Evolutionary conservation across 2,329 filamentous ascomycete genomes (phyloP).

Genomic region (Hypoxylon sp.): DNA sequence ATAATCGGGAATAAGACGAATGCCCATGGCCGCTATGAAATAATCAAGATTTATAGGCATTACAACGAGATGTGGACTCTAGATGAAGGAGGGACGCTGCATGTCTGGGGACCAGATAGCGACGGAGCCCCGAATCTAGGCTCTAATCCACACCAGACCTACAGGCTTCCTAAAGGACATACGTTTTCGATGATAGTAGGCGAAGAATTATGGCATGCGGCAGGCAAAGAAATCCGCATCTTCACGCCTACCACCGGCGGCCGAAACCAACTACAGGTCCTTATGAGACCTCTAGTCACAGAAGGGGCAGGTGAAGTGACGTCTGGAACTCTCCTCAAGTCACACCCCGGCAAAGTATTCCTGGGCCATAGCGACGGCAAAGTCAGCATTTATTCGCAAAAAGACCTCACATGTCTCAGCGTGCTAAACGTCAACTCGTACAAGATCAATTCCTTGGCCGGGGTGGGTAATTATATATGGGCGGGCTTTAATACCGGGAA

Average conservation of each 20-base stretch:
- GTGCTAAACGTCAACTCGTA: slow-evolving; percentile 90
- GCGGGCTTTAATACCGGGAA: slow-evolving; percentile 94
- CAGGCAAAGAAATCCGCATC: slow-evolving; percentile 87
- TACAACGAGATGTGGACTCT: slow-evolving; percentile 93
- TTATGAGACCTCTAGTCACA: slow-evolving; percentile 76
- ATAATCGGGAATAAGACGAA: slow-evolving; percentile 76
- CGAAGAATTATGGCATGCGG: slow-evolving; percentile 87
- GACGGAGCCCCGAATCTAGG: slow-evolving; percentile 80
- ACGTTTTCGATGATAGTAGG: slow-evolving; percentile 91
- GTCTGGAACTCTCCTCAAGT: slow-evolving; percentile 80
- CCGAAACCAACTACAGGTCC: slow-evolving; percentile 78
- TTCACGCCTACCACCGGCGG: slow-evolving; percentile 80
- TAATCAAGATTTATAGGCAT: slow-evolving; percentile 87
- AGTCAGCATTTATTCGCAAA: slow-evolving; percentile 88
- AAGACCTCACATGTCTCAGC: slow-evolving; percentile 80
- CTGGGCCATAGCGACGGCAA: slow-evolving; percentile 95
- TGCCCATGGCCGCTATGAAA: slow-evolving; percentile 82
- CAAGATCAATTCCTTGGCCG: slow-evolving; percentile 90
- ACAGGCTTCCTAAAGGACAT: slow-evolving; percentile 82
- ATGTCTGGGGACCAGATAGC: slow-evolving; percentile 85
- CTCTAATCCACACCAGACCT: slow-evolving; percentile 77
- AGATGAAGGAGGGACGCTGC: slow-evolving; percentile 87
- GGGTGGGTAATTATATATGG: slow-evolving; percentile 88
- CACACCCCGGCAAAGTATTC: slow-evolving; percentile 82
- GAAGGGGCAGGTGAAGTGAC: slow-evolving; percentile 87